A percentile compares a stretch with the other conserved stretches of the same genome.
Conservation (phyloP, 2,329 filamentous ascomycete species). For the Aureobasidium sp. region DNA sequence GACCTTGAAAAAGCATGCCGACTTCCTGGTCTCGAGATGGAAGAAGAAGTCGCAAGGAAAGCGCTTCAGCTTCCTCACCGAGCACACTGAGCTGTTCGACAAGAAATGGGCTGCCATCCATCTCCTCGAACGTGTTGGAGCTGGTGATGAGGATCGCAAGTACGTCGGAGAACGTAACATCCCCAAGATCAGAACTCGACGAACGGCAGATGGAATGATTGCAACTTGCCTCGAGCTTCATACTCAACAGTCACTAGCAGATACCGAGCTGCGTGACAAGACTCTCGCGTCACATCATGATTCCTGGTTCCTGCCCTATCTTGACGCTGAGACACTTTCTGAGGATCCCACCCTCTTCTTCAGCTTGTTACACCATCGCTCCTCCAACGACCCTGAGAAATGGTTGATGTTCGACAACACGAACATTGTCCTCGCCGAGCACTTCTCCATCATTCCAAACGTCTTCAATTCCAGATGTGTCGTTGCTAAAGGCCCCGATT, state of each 20-base stretch:
- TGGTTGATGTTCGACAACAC: conserved; percentile 19
- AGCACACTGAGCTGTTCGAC: neutral
- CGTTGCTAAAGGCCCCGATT: conserved; percentile 5
- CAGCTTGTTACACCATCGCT: conserved; percentile 17
- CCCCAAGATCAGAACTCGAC: neutral
- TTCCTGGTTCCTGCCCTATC: conserved; percentile 16
- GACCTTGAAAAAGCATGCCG: neutral
- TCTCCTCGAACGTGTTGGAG: neutral
- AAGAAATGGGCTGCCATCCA: neutral
- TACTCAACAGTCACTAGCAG: neutral
- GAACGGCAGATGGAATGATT: neutral
- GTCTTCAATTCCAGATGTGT: conserved; percentile 15
- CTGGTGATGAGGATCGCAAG: neutral
- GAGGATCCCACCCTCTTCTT: conserved; percentile 14
- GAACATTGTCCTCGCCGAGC: conserved; percentile 13
- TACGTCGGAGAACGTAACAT: neutral
- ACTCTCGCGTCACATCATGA: neutral
- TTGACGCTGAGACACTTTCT: conserved; percentile 16
- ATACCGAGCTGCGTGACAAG: neutral
- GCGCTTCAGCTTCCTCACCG: neutral
- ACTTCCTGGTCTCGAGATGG: neutral
- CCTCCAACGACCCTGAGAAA: neutral
- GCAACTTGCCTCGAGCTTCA: neutral
- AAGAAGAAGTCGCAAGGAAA: neutral
- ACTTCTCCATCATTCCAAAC: neutral